phyloP scores from a whole-genome alignment of 345 rosid species.

The Melaleuca quinquenervia region DNA sequence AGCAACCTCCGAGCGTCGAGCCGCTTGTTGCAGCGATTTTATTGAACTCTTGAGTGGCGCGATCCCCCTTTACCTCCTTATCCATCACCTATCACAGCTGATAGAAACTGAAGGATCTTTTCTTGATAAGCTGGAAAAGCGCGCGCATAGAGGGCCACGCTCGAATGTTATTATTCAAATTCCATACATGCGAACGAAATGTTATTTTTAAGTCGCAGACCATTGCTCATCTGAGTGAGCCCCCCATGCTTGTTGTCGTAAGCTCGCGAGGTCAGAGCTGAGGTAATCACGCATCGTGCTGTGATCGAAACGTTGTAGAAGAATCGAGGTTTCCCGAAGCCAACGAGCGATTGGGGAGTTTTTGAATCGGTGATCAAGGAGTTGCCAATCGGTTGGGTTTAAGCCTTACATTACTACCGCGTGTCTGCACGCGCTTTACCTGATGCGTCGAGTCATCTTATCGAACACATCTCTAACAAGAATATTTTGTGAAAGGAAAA shows the following conservation, averaged over 20 bases:
- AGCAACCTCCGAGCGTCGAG: background rate
- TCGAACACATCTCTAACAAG: background rate
- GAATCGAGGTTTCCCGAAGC: background rate
- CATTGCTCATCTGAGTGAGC: fast-evolving
- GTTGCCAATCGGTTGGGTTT: background rate
- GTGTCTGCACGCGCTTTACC: too few relatives aligned
- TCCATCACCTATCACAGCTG: background rate
- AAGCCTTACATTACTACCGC: too few relatives aligned
- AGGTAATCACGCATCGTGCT: background rate
- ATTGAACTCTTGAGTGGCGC: background rate
- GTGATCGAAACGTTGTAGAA: background rate
- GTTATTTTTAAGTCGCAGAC: fast-evolving
- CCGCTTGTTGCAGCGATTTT: background rate
- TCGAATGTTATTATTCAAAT: background rate
- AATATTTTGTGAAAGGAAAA: fast-evolving
- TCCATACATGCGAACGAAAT: fast-evolving
- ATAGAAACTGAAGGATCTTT: too few relatives aligned
- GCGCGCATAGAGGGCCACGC: background rate
- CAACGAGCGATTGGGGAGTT: fast-evolving
- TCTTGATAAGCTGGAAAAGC: background rate
- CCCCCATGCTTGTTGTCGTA: fast-evolving
- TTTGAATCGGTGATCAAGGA: background rate
- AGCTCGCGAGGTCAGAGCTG: fast-evolving
- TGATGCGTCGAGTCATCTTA: background rate
- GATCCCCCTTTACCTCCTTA: background rate